Percentiles rank a stretch among this genome's conserved stretches.
phyloP scores from a whole-genome alignment of 2,329 filamentous ascomycete species.

The Hypoxylon rubiginosum region DNA sequence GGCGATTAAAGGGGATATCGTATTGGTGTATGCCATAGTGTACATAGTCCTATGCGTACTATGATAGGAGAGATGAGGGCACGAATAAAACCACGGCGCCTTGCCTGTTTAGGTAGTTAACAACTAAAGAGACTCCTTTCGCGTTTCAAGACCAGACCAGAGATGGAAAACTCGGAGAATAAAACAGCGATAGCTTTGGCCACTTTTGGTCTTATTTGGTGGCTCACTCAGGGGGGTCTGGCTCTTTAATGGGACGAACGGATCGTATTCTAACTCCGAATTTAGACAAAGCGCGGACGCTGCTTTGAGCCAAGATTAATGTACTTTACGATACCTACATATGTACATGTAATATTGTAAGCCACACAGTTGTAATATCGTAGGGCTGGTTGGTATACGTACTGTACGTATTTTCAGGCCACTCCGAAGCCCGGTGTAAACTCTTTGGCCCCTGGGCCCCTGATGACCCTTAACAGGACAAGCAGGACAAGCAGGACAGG shows the following conservation, averaged over 20 bases:
- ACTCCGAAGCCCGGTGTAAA: constrained; percentile 21
- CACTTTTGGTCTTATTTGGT: constrained; percentile 6
- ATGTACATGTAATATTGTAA: neutral
- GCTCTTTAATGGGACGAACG: constrained; percentile 3
- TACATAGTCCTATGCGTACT: too few species aligned
- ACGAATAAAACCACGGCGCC: neutral
- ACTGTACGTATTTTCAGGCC: constrained; percentile 14
- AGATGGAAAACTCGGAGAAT: neutral
- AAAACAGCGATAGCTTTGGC: constrained; percentile 21
- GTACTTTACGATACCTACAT: neutral
- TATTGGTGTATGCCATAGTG: neutral
- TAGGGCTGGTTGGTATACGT: constrained; percentile 4
- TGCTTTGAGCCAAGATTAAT: constrained; percentile 29
- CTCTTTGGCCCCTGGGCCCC: constrained; percentile 12
- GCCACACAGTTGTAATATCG: neutral
- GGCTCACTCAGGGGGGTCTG: constrained; percentile 19
- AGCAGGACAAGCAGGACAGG: constrained; percentile 20
- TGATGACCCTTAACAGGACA: constrained; percentile 20
- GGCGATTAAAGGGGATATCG: neutral
- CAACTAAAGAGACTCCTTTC: neutral
- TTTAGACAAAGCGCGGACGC: constrained; percentile 27
- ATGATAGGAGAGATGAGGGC: neutral
- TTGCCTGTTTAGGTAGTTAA: neutral
- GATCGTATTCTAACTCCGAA: constrained; percentile 25
- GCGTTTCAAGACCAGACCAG: constrained; percentile 8